Base-by-base conservation (phyloP, 2,329 filamentous ascomycete species). In the Colletotrichum caudatum region DNA sequence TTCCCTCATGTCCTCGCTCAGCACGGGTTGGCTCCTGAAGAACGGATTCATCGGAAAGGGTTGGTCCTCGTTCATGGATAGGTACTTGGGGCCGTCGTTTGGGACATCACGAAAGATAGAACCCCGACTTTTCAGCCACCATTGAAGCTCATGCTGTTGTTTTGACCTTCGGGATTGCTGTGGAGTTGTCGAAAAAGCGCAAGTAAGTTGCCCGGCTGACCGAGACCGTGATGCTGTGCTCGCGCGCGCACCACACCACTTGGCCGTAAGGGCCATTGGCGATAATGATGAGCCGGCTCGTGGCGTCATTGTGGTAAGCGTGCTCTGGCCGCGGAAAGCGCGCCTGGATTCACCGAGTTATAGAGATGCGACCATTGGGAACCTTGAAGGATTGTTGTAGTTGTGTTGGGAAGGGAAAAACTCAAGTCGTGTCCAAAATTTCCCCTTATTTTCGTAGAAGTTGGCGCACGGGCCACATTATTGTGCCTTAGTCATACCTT, bases 31-130 rank as follows among this genome's bases (percentile, higher is more conserved):
- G 76, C 91, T 94, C 74, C 85, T 82, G 82, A 95, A 98, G 33
- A 87, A 79, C 5, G 82, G 83, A 80, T 97, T 97, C 61, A 89
- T 79, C 0, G 94, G 94, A 75, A 96, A 97, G 0, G 93, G 94
- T 72, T 82, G 81, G 80, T 86, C 76, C 60, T 75, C 78, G 74
- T 76, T 74, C 50, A 76, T 76, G 16, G 79, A 78, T 1, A 87
- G 75, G 74, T 86, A 86, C 64, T 78, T 79, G 2, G 81, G 79
- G 33, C 62, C 65, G 53, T 66, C 72, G 12, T 56, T 35, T 33
- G 64, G 71, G 61, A 71, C 58, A 12, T 65, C 61, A 60, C 74
- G 67, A 23, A 77, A 75, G 23, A 57, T 20, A 9, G 68, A 57
- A 35, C 75, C 77, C 3, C 50, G 48, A 23, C 33, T 62, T 51